Evolutionary conservation across 768 basidiomycete species (phyloP).

Genomic region (Pulveroboletus frians): DNA sequence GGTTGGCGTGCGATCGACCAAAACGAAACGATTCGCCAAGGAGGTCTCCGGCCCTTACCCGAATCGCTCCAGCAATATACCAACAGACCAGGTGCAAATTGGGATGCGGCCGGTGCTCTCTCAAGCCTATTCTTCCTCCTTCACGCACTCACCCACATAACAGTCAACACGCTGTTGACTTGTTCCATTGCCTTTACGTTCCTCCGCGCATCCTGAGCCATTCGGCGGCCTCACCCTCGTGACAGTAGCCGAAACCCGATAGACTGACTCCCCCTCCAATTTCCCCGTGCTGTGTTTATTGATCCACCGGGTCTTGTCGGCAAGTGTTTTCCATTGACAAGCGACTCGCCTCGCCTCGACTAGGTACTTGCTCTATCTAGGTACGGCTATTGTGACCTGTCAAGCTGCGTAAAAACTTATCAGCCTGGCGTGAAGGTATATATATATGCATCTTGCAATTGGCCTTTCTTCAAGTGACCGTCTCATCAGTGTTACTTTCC

Average conservation of each 20-base stretch:
- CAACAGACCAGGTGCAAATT: conserved; percentile 3
- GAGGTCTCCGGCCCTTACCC: conserved; percentile 2
- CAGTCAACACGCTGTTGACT: neutral
- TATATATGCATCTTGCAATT: conserved; percentile 3
- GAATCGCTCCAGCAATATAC: conserved; percentile 5
- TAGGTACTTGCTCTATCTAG: no score
- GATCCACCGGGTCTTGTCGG: conserved; percentile 2
- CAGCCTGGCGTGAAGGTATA: conserved; percentile 13
- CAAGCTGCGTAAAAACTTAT: neutral
- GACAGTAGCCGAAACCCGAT: neutral
- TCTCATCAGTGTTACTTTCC: neutral
- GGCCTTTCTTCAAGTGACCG: neutral
- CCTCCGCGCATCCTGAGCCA: neutral
- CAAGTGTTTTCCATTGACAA: conserved; percentile 3
- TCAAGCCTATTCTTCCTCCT: neutral
- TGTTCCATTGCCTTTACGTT: conserved; percentile 10
- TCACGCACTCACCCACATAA: conserved; percentile 1
- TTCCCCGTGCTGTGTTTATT: conserved; percentile 5
- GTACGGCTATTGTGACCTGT: neutral
- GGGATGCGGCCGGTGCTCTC: neutral
- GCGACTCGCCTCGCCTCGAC: neutral
- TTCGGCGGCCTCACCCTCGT: conserved; percentile 14
- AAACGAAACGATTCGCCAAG: conserved; percentile 11
- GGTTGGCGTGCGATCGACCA: neutral
- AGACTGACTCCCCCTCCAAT: conserved; percentile 1